phyloP scores from a whole-genome alignment of 1,284 basidiomycete species.

The Exobasidium cylindrosporum region DNA sequence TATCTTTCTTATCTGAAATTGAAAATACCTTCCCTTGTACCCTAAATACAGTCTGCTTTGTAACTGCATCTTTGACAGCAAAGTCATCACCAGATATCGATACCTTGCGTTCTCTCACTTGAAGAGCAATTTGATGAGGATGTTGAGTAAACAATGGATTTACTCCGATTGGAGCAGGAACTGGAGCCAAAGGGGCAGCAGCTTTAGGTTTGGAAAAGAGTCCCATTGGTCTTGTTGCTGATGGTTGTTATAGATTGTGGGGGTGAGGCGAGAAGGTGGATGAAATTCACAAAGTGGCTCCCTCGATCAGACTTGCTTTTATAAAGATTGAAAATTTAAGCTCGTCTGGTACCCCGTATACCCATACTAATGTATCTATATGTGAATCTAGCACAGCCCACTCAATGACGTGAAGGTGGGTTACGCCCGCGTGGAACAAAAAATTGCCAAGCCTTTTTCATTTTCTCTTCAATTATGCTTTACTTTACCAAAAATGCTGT shows the following conservation, averaged over 20 bases:
- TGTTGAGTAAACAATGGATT: constrained; percentile 23
- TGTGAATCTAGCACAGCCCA: too few species aligned
- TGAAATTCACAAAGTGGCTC: too few species aligned
- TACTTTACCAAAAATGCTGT: too few species aligned
- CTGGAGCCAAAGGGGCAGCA: constrained; percentile 16
- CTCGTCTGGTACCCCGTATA: too few species aligned
- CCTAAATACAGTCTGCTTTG: constrained; percentile 18
- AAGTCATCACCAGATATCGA: constrained; percentile 29
- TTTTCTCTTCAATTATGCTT: too few species aligned
- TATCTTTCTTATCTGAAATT: constrained; percentile 17
- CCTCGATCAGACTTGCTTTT: too few species aligned
- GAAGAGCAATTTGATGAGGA: constrained; percentile 23
- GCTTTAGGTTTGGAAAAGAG: background rate
- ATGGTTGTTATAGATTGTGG: background rate
- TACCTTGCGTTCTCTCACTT: constrained; percentile 24
- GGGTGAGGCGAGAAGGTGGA: background rate
- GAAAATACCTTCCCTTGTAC: constrained; percentile 26
- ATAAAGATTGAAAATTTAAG: too few species aligned
- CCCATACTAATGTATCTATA: too few species aligned
- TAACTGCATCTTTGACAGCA: constrained; percentile 29
- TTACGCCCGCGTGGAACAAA: too few species aligned
- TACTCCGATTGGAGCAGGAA: constrained; percentile 26
- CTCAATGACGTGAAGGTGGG: too few species aligned
- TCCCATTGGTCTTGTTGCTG: background rate
- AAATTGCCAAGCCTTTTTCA: too few species aligned